Percentiles rank a stretch among this genome's conserved stretches.
Evolutionary conservation across 106 monocot species (phyloP).

Genomic region (Acorus gramineus): DNA sequence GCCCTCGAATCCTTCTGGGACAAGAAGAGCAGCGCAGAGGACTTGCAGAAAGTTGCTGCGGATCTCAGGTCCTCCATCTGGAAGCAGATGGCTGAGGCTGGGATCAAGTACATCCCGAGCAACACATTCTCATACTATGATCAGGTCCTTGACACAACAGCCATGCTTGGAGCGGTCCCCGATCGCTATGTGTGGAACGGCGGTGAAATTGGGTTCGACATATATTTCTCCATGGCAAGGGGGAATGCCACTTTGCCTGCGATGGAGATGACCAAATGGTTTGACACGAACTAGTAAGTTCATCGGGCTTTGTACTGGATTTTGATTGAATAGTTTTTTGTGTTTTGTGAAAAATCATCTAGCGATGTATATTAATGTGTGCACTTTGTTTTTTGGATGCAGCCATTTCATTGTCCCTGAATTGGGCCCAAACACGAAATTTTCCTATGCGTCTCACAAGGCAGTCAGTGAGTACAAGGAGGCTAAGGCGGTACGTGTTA

Average conservation of each 20-base stretch:
- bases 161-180: conserved; percentile 96
- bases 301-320: background rate
- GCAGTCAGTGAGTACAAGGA: conserved; percentile 34
- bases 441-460: conserved; percentile 47
- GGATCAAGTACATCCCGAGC: conserved; percentile 79
- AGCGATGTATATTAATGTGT: background rate
- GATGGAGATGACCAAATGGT: conserved; percentile 99
- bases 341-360: too few species aligned
- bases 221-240: conserved; percentile 93
- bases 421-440: conserved; percentile 2
- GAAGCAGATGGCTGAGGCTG: conserved; percentile 80
- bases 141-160: conserved; percentile 84
- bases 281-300: conserved; percentile 98
- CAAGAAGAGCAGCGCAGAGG: conserved; percentile 64
- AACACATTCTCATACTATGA: conserved; percentile 87
- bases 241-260: conserved; percentile 92
- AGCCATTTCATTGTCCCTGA: conserved; percentile 19
- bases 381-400: background rate
- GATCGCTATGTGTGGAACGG: conserved; percentile 71
- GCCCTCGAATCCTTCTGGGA: conserved; percentile 92
- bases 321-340: too few species aligned
- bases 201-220: conserved; percentile 92
- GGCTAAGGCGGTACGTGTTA: background rate
- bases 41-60: conserved; percentile 71
- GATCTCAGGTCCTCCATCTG: conserved; percentile 71